Evolutionary conservation across 148 eudicot species (phyloP), one percentile per base, ranked within the genome.

Genomic region (Chenopodium suecicum): DNA sequence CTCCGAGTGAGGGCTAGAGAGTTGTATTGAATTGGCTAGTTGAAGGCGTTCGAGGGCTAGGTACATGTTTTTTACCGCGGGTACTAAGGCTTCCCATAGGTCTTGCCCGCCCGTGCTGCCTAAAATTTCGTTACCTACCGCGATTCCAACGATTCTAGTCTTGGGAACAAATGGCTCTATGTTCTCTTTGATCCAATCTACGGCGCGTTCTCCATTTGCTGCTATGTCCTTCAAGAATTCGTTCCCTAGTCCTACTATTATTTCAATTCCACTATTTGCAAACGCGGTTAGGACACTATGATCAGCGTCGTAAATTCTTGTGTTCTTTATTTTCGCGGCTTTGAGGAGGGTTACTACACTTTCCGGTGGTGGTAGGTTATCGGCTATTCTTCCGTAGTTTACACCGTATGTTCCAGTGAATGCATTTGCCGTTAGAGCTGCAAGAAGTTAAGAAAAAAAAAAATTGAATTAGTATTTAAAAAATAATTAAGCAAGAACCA

Each of bases 361-460:
- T 62, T 79, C 91, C 0, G 98, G 98, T n/a, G 84, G 80, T 0
- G 92, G 92, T 73, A 94, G 81, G 81, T 92, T 94, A 77, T 92
- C 94, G 0, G 97, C 92, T 44, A 93, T 73, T 63, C 90, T 84
- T 77, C 97, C 97, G 54, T 93, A 93, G 80, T 93, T 93, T 20
- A 93, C 91, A 22, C 97, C 97, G 68, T 85, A 93, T 0, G 97
- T 93, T 65, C 97, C 97, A 0, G 90, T 88, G 81, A 93, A 89
- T 70, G 89, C 92, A 32, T 70, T 70, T 1, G 70, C 83, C 23
- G 63, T 82, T 50, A 47, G 3, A 74, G 64, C 85, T 82, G 82
- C 78, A 60, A 14, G 7, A 3, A 12, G 44, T 0, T 0, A 65
- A 48, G 60, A 20, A 32, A 4, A 41, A 37, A 14, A 48, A 14